These are phyloP conservation scores for Patellaria atrata DNA, from an alignment of 495 filamentous ascomycete genomes.

Conservation along the genomic window DNA sequence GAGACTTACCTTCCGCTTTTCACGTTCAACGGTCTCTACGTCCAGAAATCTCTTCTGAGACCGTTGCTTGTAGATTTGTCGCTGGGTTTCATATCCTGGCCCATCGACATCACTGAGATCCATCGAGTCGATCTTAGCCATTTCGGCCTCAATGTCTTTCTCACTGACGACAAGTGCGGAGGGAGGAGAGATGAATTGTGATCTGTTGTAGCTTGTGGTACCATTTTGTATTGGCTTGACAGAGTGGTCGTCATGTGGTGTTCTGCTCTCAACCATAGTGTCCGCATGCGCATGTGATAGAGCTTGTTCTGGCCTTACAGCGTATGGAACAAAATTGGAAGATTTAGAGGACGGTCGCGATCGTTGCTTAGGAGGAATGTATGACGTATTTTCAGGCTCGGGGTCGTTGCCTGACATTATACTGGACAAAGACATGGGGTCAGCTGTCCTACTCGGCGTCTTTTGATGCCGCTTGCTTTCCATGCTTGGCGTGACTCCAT, in stretches of 20 bases:
- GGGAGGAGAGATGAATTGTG: conserved; percentile 26
- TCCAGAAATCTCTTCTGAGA: conserved; percentile 39
- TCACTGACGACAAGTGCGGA: conserved; percentile 37
- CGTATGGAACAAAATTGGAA: conserved; percentile 2
- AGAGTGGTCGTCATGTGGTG: conserved; percentile 1
- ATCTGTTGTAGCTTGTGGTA: conserved; percentile 20
- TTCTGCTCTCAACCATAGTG: conserved; percentile 3
- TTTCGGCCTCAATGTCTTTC: conserved; percentile 48
- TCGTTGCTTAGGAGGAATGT: conserved; percentile 17
- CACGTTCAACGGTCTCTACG: conserved; percentile 12
- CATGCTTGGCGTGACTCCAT: no score
- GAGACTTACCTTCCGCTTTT: conserved; percentile 22
- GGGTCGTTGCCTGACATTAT: conserved; percentile 59
- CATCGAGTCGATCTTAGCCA: conserved; percentile 50
- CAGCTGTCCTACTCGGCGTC: conserved; percentile 21
- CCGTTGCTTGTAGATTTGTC: conserved; percentile 37
- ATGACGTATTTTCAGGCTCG: conserved; percentile 37
- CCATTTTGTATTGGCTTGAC: conserved; percentile 4
- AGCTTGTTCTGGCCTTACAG: conserved; percentile 32
- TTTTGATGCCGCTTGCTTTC: no score
- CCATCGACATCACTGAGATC: conserved; percentile 54
- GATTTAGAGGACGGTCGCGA: conserved; percentile 14
- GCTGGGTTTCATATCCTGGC: conserved; percentile 45
- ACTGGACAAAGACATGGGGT: conserved; percentile 85
- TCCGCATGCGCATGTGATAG: conserved; percentile 26